Percentiles rank a stretch among this genome's conserved stretches.
Conservation (phyloP, 148 eudicot species). For the Rhododendron williamsianum region DNA sequence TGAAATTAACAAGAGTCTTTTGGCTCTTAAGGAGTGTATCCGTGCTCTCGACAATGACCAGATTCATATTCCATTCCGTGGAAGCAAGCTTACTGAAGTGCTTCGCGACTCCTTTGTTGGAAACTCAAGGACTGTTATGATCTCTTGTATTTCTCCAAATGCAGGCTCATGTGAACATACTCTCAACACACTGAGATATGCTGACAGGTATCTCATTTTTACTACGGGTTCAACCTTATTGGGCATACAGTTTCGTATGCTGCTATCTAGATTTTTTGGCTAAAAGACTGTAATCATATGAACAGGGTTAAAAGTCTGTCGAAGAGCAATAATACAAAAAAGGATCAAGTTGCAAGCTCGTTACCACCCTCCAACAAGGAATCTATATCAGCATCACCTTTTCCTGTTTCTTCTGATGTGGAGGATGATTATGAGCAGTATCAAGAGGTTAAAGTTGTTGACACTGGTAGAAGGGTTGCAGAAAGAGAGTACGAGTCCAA, state of each 20-base stretch:
- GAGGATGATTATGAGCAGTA: conserved; percentile 50
- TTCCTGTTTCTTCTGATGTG: conserved; percentile 43
- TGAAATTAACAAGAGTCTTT: conserved; percentile 94
- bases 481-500: conserved; percentile 56
- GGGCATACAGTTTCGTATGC: background rate
- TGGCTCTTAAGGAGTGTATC: conserved; percentile 98
- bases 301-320: conserved; percentile 97
- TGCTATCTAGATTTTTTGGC: background rate
- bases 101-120: conserved; percentile 99
- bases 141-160: conserved; percentile 95
- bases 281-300: conserved; percentile 1
- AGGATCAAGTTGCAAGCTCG: conserved; percentile 57
- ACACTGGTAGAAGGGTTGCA: conserved; percentile 46
- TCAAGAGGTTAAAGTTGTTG: conserved; percentile 50
- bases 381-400: conserved; percentile 36
- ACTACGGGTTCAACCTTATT: background rate
- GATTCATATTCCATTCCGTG: conserved; percentile 97
- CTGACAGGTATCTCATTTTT: conserved; percentile 62
- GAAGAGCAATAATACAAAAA: conserved; percentile 76
- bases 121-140: conserved; percentile 97
- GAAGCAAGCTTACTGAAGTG: conserved; percentile 99
- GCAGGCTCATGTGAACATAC: conserved; percentile 98
- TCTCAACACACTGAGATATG: conserved; percentile 96
- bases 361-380: conserved; percentile 54
- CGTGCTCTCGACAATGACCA: conserved; percentile 99